Base-by-base conservation (phyloP, 495 filamentous ascomycete genomes). In the Penicillium steckii region DNA sequence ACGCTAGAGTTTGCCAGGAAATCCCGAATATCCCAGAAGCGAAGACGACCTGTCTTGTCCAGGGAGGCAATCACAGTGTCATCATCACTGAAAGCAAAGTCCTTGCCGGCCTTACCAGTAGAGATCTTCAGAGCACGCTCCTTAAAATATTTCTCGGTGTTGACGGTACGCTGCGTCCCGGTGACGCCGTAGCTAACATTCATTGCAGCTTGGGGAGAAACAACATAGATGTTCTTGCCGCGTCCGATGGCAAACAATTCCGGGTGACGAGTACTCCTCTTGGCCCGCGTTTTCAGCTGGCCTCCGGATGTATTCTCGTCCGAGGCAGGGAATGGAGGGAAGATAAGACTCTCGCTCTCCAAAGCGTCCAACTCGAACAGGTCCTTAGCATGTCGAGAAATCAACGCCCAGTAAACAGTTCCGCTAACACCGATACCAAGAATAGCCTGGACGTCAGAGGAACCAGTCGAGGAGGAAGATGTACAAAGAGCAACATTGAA, bases 51-150 rank as follows among this genome's bases (percentile, higher is more conserved):
- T 48, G 89, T 90, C 74, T 97, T 97, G 66, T 99, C 95, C 29
- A 99, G 83, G 40, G 94, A 96, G 19, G 92, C 92, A 62, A 99
- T 91, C 22, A 90, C 82, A 1, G 86, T 89, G 64, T 99, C 95
- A 71, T 97, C 95, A 61, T 92, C 90, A 66, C 91, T 96, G 73
- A 99, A 99, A 41, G 86, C 83, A 66, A 97, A 99, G 60, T 99
- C 95, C 69, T 99, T 97, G 25, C 91, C 93, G 42, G 95, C 95
- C 72, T 99, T 99, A 45, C 95, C 95, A 47, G 91, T 97, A 40
- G 89, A 88, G 67, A 99, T 94, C 70, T 90, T 93, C 53, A 96
- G 77, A 32, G 86, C 84, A 60, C 88, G 92, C 55, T 95, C 86
- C 54, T 84, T 83, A 57, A 95, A 83, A 57, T 95, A 95, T 60